A percentile compares a stretch with the other conserved stretches of the same genome.
Conservation (phyloP, 164 flowering plant genomes). For the Aristolochia contorta region DNA sequence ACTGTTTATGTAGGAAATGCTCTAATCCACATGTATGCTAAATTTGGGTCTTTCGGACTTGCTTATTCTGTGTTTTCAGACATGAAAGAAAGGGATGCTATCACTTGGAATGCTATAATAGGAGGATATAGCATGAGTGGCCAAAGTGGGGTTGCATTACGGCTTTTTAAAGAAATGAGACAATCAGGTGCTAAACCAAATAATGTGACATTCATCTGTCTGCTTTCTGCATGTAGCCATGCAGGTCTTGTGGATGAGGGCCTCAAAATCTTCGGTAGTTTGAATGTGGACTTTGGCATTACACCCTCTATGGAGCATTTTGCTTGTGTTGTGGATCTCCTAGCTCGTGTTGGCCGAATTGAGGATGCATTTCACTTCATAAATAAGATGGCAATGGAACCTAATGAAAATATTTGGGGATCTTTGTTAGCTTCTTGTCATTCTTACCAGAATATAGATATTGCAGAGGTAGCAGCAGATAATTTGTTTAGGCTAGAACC, state of each 20-base stretch:
- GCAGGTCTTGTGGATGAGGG: constrained; percentile 55
- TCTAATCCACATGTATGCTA: constrained; percentile 44
- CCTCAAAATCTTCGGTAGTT: constrained; percentile 29
- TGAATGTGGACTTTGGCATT: constrained; percentile 18
- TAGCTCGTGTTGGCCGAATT: constrained; percentile 36
- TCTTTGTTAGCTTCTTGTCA: constrained; percentile 37
- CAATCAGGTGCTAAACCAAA: constrained; percentile 27
- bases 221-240: constrained; percentile 52
- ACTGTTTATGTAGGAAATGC: constrained; percentile 32
- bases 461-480: constrained; percentile 41
- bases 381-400: constrained; percentile 25
- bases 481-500: constrained; percentile 39
- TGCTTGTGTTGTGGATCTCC: constrained; percentile 46
- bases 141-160: constrained; percentile 31
- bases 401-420: constrained; percentile 44
- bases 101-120: constrained; percentile 53
- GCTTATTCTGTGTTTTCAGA: constrained; percentile 28
- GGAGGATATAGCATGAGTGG: constrained; percentile 42
- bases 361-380: constrained; percentile 38
- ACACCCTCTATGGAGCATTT: constrained; percentile 37
- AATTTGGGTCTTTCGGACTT: constrained; percentile 31
- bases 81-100: constrained; percentile 29
- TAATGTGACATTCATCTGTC: constrained; percentile 36
- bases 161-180: constrained; percentile 30
- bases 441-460: constrained; percentile 24